These are phyloP conservation scores for Penicillium steckii DNA, from an alignment of 495 filamentous ascomycete genomes.

Conservation along the genomic window DNA sequence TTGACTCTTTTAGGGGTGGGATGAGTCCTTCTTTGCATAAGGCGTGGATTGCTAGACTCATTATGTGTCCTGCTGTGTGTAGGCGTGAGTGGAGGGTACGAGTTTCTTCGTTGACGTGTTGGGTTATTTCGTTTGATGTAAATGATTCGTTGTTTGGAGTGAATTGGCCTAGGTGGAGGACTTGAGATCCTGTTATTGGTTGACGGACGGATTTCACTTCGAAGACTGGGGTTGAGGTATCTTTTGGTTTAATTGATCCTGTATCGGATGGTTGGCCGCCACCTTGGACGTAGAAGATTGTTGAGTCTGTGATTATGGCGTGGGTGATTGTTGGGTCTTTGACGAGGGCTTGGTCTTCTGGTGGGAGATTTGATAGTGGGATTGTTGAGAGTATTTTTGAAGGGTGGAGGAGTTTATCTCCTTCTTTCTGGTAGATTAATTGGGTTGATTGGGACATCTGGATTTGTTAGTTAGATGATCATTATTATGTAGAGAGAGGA, in stretches of 20 bases:
- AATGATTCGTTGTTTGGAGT: neutral
- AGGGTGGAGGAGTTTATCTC: neutral
- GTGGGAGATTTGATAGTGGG: neutral
- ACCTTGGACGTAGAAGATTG: slow-evolving; percentile 68
- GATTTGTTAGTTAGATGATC: too few relatives aligned
- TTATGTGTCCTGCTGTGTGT: slow-evolving; percentile 65
- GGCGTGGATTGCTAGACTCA: slow-evolving; percentile 56
- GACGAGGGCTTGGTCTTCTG: neutral
- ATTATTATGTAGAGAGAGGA: too few relatives aligned
- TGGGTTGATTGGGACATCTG: neutral
- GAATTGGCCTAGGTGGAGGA: slow-evolving; percentile 60
- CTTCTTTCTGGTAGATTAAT: neutral
- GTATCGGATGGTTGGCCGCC: slow-evolving; percentile 64
- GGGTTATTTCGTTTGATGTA: neutral
- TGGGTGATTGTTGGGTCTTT: slow-evolving; percentile 45
- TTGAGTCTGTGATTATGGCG: slow-evolving; percentile 54
- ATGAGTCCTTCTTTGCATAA: slow-evolving; percentile 47
- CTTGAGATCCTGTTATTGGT: slow-evolving; percentile 39
- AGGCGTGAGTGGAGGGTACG: slow-evolving; percentile 56
- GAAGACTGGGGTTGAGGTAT: slow-evolving; percentile 2
- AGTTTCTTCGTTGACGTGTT: slow-evolving; percentile 33
- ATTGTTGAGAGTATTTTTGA: slow-evolving; percentile 34
- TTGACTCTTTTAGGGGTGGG: slow-evolving; percentile 53
- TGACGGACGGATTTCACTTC: slow-evolving; percentile 38
- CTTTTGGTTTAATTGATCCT: slow-evolving; percentile 44